Evolutionary conservation across 805 yeast species (phyloP), one percentile per base, ranked within the genome.

Genomic region (Saccharomycopsis selenospora): DNA sequence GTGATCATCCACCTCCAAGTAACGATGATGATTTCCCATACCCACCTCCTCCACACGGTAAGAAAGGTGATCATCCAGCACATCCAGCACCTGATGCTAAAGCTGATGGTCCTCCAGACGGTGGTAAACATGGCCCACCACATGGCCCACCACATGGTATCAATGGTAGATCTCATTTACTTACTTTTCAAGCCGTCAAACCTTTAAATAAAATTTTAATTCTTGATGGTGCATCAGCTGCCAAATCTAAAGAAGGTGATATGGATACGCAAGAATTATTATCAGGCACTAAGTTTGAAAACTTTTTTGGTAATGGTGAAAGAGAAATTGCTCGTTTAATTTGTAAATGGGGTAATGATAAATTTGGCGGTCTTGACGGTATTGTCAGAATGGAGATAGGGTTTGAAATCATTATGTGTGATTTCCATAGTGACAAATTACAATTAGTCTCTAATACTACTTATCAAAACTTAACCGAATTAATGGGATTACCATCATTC

Each of bases 141-240:
- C 42, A 36, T 59, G 45, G 48, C 45, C 40, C 14, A 45, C 46
- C 23, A 43, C 44, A 49, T 47, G 46, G 43, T 26, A 46, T 30
- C 20, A 5, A 23, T 41, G 53, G 42, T 14, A 29, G 47, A 49
- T 49, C 36, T 44, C 55, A 45, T 7, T 49, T 77, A 43, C 63
- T 72, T 53, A 76, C 83, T 0, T 77, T 77, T 54, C 62, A 67
- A 51, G 73, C 71, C 7, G 63, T 61, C 2, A 66, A 64, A 51
- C 79, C 82, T 3, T 59, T 80, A 45, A 68, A 67, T 52, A 73
- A 68, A 53, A 57, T 80, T 26, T 64, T 80, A 3, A 69, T 71
- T 45, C 58, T 80, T n/a, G 85, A 80, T 52, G 86, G 86, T 4
- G 83, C 85, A 0, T 77, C 83, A 25, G 86, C 84, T n/a, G 77